Conservation (phyloP, 768 basidiomycete species). For the Amanita inopinata region DNA sequence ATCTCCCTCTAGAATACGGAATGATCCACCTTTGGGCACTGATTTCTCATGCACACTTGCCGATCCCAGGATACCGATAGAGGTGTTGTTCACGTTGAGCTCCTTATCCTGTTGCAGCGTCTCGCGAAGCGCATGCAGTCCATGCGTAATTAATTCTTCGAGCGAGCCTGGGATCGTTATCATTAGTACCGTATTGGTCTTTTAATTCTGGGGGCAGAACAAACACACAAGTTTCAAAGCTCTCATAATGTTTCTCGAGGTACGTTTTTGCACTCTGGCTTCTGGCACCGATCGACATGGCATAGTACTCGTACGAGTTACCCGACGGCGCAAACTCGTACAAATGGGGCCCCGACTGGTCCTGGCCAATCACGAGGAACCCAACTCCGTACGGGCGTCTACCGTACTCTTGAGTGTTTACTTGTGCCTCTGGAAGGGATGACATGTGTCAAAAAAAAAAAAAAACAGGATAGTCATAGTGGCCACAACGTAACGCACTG, state of each 20-base stretch:
- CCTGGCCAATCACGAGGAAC: slow-evolving; percentile 93
- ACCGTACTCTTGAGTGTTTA: slow-evolving; percentile 98
- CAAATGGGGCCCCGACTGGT: slow-evolving; percentile 94
- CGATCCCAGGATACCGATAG: slow-evolving; percentile 85
- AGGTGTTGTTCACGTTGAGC: slow-evolving; percentile 87
- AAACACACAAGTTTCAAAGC: slow-evolving; percentile 73
- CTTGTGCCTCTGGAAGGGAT: slow-evolving; percentile 73
- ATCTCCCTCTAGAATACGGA: slow-evolving; percentile 86
- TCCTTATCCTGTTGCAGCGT: slow-evolving; percentile 99
- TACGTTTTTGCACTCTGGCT: slow-evolving; percentile 99
- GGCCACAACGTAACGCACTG: slow-evolving; percentile 56
- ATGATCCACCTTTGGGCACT: slow-evolving; percentile 45
- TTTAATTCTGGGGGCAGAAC: neutral
- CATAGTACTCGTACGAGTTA: slow-evolving; percentile 95
- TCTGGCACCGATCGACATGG: slow-evolving; percentile 96
- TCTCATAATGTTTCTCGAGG: slow-evolving; percentile 87
- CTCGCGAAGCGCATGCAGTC: slow-evolving; percentile 89
- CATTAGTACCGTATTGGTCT: too few relatives aligned
- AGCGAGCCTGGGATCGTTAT: slow-evolving; percentile 47
- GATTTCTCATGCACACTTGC: slow-evolving; percentile 46
- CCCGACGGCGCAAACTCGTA: slow-evolving; percentile 98
- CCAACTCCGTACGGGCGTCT: slow-evolving; percentile 97
- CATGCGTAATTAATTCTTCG: slow-evolving; percentile 86
- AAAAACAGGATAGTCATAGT: neutral
- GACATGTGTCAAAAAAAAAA: neutral